Base-by-base conservation (phyloP, 2,329 filamentous ascomycete species). In the Diplodia scrobiculata region DNA sequence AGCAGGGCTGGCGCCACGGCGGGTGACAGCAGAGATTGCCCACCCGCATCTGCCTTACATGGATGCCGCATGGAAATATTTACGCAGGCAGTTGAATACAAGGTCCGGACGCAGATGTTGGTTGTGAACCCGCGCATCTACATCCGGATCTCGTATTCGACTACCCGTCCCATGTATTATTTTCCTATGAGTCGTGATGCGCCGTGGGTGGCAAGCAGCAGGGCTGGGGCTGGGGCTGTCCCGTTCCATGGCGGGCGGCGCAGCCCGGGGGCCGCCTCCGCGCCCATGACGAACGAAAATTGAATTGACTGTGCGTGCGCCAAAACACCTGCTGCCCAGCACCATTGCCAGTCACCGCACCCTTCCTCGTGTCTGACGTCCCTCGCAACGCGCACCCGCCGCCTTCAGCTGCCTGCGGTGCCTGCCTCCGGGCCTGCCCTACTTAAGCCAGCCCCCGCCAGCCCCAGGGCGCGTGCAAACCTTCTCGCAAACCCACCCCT, bases 401-500 rank as follows among this genome's bases (percentile, higher is more conserved):
- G 58, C 58, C 58, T 25, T n/a, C 48, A 29, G 41, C 45, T 62
- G 58, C 58, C 58, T 50, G 41, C 58, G 58, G 58, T 47, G 58
- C 45, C n/a, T 41, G 38, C 41, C 29, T 45, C 55, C 21, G 58
- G 58, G 27, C 58, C 58, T 50, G 58, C 51, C 64, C 41, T 60
- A 59, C 54, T 60, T 59, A 50, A 51, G 21, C 34, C 50, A 34
- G 48, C 47, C 47, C 45, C 53, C 41, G 58, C 58, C 58, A 50
- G 41, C 54, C 54, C 7, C 21, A 38, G 38, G 54, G 54, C 54
- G 50, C n/a, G 52, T 58, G 62, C 63, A 65, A 65, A 65, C 55
- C 63, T 58, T 51, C 63, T 65, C 63, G 63, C 34, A 48, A 52
- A 60, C 64, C 17, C 17, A 38, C 52, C 53, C 64, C 64, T 58